Conservation (phyloP, 1,139 yeast genomes). For the Barnettozyma hawaiiensis region DNA sequence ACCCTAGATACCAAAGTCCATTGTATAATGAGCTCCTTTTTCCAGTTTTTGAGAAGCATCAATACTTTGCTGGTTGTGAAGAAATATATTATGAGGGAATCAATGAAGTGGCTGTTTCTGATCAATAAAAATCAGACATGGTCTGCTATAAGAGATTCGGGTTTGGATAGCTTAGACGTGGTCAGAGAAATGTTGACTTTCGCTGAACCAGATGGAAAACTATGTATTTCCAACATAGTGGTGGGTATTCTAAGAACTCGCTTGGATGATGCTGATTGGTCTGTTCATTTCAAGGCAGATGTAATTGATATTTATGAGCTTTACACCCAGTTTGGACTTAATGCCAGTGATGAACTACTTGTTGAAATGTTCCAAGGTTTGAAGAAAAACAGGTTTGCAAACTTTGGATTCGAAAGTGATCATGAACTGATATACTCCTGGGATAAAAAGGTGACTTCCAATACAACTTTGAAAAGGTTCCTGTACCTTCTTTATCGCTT, state of each 20-base stretch:
- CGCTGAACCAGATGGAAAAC: slow-evolving; percentile 4
- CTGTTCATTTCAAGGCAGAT: slow-evolving; percentile 7
- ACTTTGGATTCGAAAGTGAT: slow-evolving; percentile 17
- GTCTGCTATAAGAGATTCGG: slow-evolving; percentile 10
- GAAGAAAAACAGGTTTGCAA: slow-evolving; percentile 18
- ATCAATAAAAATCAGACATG: slow-evolving; percentile 13
- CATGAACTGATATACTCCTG: slow-evolving; percentile 10
- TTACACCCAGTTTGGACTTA: slow-evolving; percentile 12
- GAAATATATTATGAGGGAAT: slow-evolving; percentile 16
- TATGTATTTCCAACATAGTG: slow-evolving; percentile 13
- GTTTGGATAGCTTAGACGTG: slow-evolving; percentile 13
- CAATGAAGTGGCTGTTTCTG: slow-evolving; percentile 17
- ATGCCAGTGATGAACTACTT: slow-evolving; percentile 12
- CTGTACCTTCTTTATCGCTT: slow-evolving; percentile 15
- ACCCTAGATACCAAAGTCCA: slow-evolving; percentile 14
- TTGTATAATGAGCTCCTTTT: slow-evolving; percentile 10
- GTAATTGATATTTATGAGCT: slow-evolving; percentile 11
- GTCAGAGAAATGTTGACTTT: slow-evolving; percentile 12
- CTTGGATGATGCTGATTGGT: neutral
- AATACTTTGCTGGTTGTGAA: slow-evolving; percentile 9
- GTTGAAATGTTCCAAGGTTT: slow-evolving; percentile 17
- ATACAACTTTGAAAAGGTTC: slow-evolving; percentile 12
- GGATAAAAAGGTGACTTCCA: slow-evolving; percentile 10
- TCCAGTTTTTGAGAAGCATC: slow-evolving; percentile 12
- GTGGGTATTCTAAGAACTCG: slow-evolving; percentile 6